Evolutionary conservation across 106 monocot species (phyloP).

Genomic region (Amphibolis antarctica): DNA sequence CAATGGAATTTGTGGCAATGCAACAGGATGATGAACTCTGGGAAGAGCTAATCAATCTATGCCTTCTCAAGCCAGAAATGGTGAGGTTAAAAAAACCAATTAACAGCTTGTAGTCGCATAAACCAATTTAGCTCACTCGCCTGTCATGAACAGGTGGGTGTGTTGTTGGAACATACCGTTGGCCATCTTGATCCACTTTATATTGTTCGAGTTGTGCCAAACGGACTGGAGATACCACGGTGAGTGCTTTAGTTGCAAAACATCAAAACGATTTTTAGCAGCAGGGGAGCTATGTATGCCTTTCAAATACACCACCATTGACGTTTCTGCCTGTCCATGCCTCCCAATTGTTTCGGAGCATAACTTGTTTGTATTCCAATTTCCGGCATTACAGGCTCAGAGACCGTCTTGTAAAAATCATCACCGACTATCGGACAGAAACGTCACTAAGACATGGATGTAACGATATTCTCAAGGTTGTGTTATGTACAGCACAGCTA

Average conservation of each 20-base stretch:
- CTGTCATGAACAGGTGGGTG: constrained; percentile 56
- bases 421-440: constrained; percentile 95
- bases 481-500: too few relatives aligned
- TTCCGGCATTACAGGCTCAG: constrained; percentile 58
- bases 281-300: background rate
- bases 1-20: constrained; percentile 85
- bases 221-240: constrained; percentile 85
- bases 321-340: background rate
- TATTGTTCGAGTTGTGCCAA: constrained; percentile 78
- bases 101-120: background rate
- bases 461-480: constrained; percentile 97
- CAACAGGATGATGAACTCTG: constrained; percentile 96
- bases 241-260: constrained; percentile 2
- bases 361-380: too few relatives aligned
- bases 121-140: background rate
- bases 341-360: background rate
- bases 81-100: constrained; percentile 15
- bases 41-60: constrained; percentile 81
- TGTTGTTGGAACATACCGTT: constrained; percentile 91
- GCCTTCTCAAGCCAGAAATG: constrained; percentile 92
- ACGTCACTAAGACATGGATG: constrained; percentile 91
- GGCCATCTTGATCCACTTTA: constrained; percentile 93
- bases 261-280: too few relatives aligned
- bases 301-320: background rate
- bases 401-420: constrained; percentile 91